Conservation (phyloP, 495 filamentous ascomycete species). For the Echria macrotheca region DNA sequence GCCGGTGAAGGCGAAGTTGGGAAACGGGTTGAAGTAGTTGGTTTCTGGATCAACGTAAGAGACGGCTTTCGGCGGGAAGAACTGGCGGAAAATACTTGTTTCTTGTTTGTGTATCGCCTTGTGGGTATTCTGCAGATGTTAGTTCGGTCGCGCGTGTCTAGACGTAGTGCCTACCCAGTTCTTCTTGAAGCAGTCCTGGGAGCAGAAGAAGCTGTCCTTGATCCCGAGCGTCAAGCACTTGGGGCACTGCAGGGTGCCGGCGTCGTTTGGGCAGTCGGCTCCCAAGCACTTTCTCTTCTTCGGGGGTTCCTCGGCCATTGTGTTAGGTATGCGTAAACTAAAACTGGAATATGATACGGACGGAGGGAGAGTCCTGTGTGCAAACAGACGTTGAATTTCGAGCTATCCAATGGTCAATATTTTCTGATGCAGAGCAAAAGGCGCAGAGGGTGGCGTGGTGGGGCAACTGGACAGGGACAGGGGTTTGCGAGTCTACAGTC, state of each 20-base stretch:
- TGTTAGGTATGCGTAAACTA: not conserved
- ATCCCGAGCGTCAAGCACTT: conserved; percentile 82
- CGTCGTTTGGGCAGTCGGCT: conserved; percentile 75
- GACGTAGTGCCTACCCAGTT: conserved; percentile 90
- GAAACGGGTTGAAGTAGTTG: conserved; percentile 85
- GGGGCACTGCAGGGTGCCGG: conserved; percentile 82
- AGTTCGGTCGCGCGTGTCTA: too few relatives aligned
- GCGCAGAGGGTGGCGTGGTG: not conserved
- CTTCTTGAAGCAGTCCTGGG: conserved; percentile 96
- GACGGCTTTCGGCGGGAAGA: conserved; percentile 67
- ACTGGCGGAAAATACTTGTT: conserved; percentile 67
- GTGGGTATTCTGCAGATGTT: conserved; percentile 68
- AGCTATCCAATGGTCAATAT: not conserved
- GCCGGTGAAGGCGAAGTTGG: conserved; percentile 76
- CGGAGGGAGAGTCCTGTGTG: too few relatives aligned
- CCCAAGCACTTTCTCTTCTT: conserved; percentile 71
- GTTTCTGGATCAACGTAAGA: conserved; percentile 88
- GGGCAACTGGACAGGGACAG: not conserved
- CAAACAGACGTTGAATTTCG: not conserved
- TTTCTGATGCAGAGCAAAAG: conserved; percentile 5
- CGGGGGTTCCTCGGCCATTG: conserved; percentile 43
- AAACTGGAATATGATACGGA: not conserved
- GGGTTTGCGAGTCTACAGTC: not conserved
- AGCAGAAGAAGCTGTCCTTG: conserved; percentile 93
- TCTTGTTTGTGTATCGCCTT: conserved; percentile 79